Evolutionary conservation across 768 basidiomycete genomes (phyloP).

Genomic region (Boletus sensibilis): DNA sequence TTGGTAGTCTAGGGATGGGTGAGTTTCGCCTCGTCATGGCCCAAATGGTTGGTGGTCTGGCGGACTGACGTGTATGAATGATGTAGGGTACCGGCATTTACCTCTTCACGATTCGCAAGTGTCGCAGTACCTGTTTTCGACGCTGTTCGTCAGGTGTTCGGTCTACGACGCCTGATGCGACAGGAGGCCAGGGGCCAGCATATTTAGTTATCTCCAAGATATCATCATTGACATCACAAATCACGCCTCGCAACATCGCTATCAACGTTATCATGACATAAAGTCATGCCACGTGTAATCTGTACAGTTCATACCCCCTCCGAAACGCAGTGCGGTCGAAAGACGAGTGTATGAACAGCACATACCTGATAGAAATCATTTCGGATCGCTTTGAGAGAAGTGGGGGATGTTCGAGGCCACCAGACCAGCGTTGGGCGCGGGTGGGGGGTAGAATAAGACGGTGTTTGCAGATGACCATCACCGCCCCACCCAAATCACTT

Average conservation of each 20-base stretch:
- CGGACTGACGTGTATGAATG: not conserved
- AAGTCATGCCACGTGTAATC: not conserved
- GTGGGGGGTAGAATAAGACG: not conserved
- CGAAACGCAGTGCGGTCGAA: not conserved
- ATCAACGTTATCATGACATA: not conserved
- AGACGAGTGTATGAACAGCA: not conserved
- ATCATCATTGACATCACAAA: not conserved
- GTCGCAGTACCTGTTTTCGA: constrained; percentile 88
- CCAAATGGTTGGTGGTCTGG: not conserved
- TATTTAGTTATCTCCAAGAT: not conserved
- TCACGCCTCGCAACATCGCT: not conserved
- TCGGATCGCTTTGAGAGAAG: not conserved
- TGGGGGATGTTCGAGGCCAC: not conserved
- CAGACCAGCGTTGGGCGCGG: not conserved
- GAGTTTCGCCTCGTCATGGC: constrained; percentile 20
- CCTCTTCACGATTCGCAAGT: constrained; percentile 87
- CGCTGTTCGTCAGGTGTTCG: constrained; percentile 77
- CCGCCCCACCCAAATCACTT: not conserved
- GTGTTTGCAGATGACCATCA: not conserved
- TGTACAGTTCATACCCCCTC: not conserved
- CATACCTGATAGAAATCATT: not conserved
- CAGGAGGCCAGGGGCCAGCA: not conserved
- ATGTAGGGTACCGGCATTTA: constrained; percentile 80
- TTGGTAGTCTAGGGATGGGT: constrained; percentile 77
- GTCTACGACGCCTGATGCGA: constrained; percentile 36